Evolutionary conservation across 208 protist genomes (phyloP).

Genomic region (Trypanosoma lewisi): DNA sequence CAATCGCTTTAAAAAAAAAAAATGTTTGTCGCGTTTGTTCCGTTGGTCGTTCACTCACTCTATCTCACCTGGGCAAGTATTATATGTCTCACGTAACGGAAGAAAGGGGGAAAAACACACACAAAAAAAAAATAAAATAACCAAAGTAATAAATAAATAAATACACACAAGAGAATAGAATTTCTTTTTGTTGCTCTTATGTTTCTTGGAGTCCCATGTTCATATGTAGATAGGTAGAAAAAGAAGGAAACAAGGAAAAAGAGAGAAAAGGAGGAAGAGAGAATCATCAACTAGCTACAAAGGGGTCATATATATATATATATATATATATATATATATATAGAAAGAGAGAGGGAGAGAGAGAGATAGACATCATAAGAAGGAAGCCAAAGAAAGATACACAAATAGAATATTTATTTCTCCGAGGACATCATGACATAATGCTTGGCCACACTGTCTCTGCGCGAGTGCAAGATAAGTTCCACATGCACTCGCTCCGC

Average conservation of each 20-base stretch:
- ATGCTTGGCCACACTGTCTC: slow-evolving; percentile 9
- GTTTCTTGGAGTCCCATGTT: too few species aligned
- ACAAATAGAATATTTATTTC: not conserved
- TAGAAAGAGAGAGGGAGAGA: not conserved
- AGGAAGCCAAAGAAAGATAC: too few species aligned
- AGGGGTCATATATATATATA: not conserved
- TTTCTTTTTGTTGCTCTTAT: too few species aligned
- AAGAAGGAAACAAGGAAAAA: too few species aligned
- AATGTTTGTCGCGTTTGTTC: too few species aligned
- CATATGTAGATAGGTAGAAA: too few species aligned
- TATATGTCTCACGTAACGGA: too few species aligned
- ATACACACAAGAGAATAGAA: not conserved
- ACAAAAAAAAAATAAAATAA: not conserved
- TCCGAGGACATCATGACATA: not conserved
- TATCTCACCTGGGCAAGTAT: too few species aligned
- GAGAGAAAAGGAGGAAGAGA: too few species aligned
- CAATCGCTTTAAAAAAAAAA: not conserved
- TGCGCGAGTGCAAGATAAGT: slow-evolving; percentile 1
- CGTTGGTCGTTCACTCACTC: too few species aligned
- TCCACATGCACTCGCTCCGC: not conserved
- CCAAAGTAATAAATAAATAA: not conserved
- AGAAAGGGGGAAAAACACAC: not conserved
- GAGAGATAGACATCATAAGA: too few species aligned
- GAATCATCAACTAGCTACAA: too few species aligned
- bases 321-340: not conserved